Conservation (phyloP, 805 yeast species). For the Lipomyces anomalus region DNA sequence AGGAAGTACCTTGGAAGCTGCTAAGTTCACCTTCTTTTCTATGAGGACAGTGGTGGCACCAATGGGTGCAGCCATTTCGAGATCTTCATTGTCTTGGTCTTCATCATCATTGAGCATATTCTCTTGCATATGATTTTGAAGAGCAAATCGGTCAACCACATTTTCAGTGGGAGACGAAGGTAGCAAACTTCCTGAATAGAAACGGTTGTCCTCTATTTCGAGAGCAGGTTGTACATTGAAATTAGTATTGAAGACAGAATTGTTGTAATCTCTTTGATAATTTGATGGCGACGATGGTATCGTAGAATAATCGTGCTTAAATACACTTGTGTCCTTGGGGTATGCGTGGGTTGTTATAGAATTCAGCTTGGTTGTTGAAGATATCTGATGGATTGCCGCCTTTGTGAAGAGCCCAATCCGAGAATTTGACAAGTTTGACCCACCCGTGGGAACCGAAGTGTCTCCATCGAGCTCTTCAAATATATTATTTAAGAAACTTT, state of each 20-base stretch:
- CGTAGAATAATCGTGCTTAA: not conserved
- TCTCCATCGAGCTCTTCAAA: slow-evolving; percentile 47
- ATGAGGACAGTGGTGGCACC: slow-evolving; percentile 1
- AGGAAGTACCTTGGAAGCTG: slow-evolving; percentile 8
- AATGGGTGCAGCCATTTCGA: slow-evolving; percentile 6
- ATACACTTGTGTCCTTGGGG: not conserved
- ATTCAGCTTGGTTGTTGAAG: slow-evolving; percentile 13
- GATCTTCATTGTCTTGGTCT: slow-evolving; percentile 19
- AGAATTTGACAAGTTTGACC: not conserved
- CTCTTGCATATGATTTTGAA: slow-evolving; percentile 2
- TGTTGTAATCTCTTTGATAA: not conserved
- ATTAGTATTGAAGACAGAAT: slow-evolving; percentile 2
- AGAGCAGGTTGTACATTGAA: not conserved
- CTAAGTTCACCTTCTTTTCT: slow-evolving; percentile 9
- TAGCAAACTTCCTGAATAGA: not conserved
- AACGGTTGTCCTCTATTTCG: not conserved
- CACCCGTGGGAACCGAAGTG: not conserved
- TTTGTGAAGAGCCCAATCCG: slow-evolving; percentile 5
- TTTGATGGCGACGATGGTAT: slow-evolving; percentile 4
- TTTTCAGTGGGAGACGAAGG: slow-evolving; percentile 8
- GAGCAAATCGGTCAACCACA: not conserved
- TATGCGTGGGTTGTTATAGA: not conserved
- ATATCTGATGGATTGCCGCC: slow-evolving; percentile 25
- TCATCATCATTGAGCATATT: slow-evolving; percentile 5
- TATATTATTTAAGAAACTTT: slow-evolving; percentile 62